Evolutionary conservation across 2,329 filamentous ascomycete genomes (phyloP), one percentile per base, ranked within the genome.

Genomic region (Diaporthe citriasiana): DNA sequence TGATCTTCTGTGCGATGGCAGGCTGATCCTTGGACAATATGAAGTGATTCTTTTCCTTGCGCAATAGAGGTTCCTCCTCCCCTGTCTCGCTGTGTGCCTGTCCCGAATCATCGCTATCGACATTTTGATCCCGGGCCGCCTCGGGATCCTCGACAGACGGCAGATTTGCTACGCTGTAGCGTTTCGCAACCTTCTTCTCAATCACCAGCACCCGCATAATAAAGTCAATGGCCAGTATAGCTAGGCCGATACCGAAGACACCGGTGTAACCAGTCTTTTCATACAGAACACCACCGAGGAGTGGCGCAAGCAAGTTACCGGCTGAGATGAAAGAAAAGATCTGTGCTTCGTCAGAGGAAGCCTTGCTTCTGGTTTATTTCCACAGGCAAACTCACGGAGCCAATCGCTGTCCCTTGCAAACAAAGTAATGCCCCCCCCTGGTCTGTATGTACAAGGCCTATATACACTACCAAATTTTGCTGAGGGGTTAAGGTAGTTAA

Each of bases 201-300:
- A 93, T 85, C 70, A 93, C 85, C 7, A 90, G 79, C 0, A 91
- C 77, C 17, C 91, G 87, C 85, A 92, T 87, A 30, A 89, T 72
- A 74, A 93, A 88, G 79, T 93, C 91, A 22, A 92, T 74, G 0
- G 78, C 85, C 1, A 93, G 79, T 12, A 93, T 80, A 0, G 83
- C 87, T 63, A 90, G 84, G 0, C 86, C 87, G 33, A 92, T 81
- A 0, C 85, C 87, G 78, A 92, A 92, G 0, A 93, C 90, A 0
- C 89, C 90, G 17, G 81, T 79, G 77, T 89, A 89, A 3, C 91
- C 91, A 0, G 87, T 85, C 77, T 88, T 88, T 38, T 88, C 84
- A 78, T 92, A 93, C 0, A 93, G 80, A 0, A 91, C 78, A 0
- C 91, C 91, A 4, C 91, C 91, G 0, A 91, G 80, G 0, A 90